A percentile compares a stretch with the other conserved stretches of the same genome.
Conservation (phyloP, 2,329 filamentous ascomycete genomes). For the Helotiales sp. region DNA sequence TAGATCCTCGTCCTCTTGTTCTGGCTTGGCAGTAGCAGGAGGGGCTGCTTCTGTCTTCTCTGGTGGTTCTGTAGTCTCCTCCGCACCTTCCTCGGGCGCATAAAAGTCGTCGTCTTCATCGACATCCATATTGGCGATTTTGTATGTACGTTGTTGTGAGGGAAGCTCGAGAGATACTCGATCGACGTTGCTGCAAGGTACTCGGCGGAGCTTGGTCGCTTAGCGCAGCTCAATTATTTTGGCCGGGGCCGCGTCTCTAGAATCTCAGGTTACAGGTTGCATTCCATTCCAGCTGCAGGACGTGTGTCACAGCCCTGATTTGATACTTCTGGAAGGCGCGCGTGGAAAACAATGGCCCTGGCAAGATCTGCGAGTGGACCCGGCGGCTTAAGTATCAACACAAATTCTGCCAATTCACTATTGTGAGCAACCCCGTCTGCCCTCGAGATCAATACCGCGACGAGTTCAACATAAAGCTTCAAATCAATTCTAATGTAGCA, state of each 20-base stretch:
- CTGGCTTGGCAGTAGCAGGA: constrained; percentile 40
- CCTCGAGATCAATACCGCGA: constrained; percentile 20
- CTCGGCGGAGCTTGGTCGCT: constrained; percentile 30
- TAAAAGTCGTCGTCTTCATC: constrained; percentile 74
- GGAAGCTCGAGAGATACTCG: background rate
- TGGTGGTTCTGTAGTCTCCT: constrained; percentile 24
- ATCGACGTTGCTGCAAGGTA: constrained; percentile 17
- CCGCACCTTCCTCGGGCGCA: constrained; percentile 60
- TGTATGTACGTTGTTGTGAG: constrained; percentile 12
- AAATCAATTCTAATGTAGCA: constrained; percentile 26
- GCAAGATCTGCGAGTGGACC: constrained; percentile 64
- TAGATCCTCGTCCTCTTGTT: constrained; percentile 56
- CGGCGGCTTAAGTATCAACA: constrained; percentile 67
- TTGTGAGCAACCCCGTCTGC: constrained; percentile 50
- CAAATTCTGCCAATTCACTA: constrained; percentile 61
- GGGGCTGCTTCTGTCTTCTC: constrained; percentile 34
- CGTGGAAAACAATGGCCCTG: constrained; percentile 39
- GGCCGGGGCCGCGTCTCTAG: constrained; percentile 19
- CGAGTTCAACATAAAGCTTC: constrained; percentile 3
- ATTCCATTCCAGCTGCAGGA: constrained; percentile 14
- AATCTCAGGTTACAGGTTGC: constrained; percentile 15
- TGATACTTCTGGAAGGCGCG: constrained; percentile 14
- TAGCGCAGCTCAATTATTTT: constrained; percentile 28
- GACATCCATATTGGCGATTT: constrained; percentile 60
- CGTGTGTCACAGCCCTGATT: constrained; percentile 10